phyloP scores from a whole-genome alignment of 441 rosid species.

The Populus trichocarpa region DNA sequence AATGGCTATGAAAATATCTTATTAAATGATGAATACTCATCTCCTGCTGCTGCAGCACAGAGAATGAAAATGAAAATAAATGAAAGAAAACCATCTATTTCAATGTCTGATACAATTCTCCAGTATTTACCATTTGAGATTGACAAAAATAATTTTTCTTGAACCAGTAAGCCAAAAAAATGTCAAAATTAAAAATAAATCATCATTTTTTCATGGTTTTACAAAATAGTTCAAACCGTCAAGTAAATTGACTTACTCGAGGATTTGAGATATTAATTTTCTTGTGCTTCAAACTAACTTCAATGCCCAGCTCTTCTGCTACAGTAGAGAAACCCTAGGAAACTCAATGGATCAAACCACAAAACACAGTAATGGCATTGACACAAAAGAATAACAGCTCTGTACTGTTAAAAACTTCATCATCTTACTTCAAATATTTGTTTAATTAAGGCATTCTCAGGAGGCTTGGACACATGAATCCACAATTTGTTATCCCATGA shows the following conservation, averaged over 20 bases:
- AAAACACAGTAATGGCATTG: constrained; percentile 20
- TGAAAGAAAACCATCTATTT: neutral
- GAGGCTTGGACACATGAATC: constrained; percentile 95
- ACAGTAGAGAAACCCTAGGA: constrained; percentile 78
- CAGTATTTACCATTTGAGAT: neutral
- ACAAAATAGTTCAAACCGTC: neutral
- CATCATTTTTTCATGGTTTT: too few relatives aligned
- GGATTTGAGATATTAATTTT: constrained; percentile 93
- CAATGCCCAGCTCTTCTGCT: constrained; percentile 70
- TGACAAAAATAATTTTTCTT: neutral
- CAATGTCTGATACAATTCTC: neutral
- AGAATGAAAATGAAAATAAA: neutral
- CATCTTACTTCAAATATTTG: constrained; percentile 82
- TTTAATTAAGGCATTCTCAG: constrained; percentile 21
- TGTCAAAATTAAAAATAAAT: too few relatives aligned
- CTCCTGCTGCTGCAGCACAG: neutral
- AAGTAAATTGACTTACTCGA: constrained; percentile 62
- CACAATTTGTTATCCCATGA: constrained; percentile 69
- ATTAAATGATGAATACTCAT: neutral
- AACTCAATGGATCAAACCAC: constrained; percentile 20
- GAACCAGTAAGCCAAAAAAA: neutral
- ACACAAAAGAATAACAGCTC: constrained; percentile 1
- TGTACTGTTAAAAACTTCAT: neutral
- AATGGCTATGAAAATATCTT: neutral
- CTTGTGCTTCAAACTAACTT: constrained; percentile 87